A percentile compares a stretch with the other conserved stretches of the same genome.
phyloP scores from a whole-genome alignment of 306 rosid species.

The Dryas drummondii region DNA sequence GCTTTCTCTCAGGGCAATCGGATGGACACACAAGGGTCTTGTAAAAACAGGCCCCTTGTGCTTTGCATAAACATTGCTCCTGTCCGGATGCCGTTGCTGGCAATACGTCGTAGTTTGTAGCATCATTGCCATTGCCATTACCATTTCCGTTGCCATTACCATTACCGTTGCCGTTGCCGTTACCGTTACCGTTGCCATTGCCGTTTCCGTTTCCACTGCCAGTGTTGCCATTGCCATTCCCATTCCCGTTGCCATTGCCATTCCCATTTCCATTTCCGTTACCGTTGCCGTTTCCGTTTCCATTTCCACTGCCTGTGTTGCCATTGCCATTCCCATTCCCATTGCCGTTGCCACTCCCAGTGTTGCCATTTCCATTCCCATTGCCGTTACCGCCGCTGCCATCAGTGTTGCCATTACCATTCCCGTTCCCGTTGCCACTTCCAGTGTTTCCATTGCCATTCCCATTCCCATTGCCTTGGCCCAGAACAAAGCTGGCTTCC shows the following conservation, averaged over 20 bases:
- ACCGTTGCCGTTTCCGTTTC: too few species aligned
- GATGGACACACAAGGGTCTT: slow-evolving; percentile 52
- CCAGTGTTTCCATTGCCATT: not conserved
- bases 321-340: not conserved
- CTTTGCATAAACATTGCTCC: slow-evolving; percentile 51
- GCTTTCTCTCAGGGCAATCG: slow-evolving; percentile 52
- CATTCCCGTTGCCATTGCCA: not conserved
- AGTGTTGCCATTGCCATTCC: not conserved
- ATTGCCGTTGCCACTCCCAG: not conserved
- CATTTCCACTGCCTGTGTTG: too few species aligned
- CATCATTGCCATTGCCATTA: not conserved
- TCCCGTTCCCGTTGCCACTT: not conserved
- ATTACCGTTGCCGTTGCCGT: too few species aligned
- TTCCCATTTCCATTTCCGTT: too few species aligned
- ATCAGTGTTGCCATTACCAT: too few species aligned
- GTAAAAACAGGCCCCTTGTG: slow-evolving; percentile 32
- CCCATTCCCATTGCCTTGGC: not conserved
- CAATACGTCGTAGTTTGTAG: slow-evolving; percentile 32
- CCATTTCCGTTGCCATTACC: not conserved
- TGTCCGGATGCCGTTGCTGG: slow-evolving; percentile 34
- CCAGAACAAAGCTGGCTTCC: slow-evolving; percentile 5
- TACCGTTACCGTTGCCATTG: not conserved
- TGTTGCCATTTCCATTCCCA: not conserved
- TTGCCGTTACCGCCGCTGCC: not conserved
- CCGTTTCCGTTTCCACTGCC: not conserved